phyloP scores from a whole-genome alignment of 2,329 filamentous ascomycete genomes.

The Hypoxylon sp. region DNA sequence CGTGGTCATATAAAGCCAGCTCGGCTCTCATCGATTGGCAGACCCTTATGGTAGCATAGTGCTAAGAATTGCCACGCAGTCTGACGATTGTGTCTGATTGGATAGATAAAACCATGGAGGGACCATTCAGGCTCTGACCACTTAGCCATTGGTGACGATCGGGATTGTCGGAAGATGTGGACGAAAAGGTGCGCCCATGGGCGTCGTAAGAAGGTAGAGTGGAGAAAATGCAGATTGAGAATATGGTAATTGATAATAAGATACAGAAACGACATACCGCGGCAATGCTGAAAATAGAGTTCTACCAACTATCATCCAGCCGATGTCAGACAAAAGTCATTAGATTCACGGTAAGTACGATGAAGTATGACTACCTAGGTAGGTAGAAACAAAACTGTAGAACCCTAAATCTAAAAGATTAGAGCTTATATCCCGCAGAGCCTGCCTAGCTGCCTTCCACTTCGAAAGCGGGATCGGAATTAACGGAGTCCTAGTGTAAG shows the following conservation, averaged over 20 bases:
- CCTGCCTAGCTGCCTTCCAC: not conserved
- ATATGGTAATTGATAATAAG: slow-evolving; percentile 15
- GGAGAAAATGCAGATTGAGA: slow-evolving; percentile 16
- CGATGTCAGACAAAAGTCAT: slow-evolving; percentile 1
- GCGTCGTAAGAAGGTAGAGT: slow-evolving; percentile 19
- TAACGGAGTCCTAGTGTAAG: slow-evolving; percentile 25
- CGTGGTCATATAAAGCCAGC: slow-evolving; percentile 16
- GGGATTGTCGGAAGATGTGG: slow-evolving; percentile 36
- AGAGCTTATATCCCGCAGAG: slow-evolving; percentile 24
- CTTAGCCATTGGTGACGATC: slow-evolving; percentile 26
- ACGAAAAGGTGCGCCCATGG: slow-evolving; percentile 10
- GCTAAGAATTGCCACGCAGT: slow-evolving; percentile 38
- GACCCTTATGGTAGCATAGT: slow-evolving; percentile 19
- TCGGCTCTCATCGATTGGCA: slow-evolving; percentile 30
- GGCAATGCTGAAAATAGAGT: slow-evolving; percentile 23
- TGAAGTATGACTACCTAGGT: not conserved
- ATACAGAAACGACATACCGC: slow-evolving; percentile 30
- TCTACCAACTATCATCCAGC: slow-evolving; percentile 31
- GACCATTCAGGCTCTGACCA: slow-evolving; percentile 34
- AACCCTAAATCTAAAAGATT: slow-evolving; percentile 5
- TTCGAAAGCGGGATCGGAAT: slow-evolving; percentile 29
- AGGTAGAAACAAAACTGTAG: slow-evolving; percentile 1
- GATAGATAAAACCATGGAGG: slow-evolving; percentile 18
- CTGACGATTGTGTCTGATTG: slow-evolving; percentile 33
- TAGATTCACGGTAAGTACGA: not conserved